phyloP scores from a whole-genome alignment of 2,329 filamentous ascomycete genomes.

The Metarhizium guizhouense region DNA sequence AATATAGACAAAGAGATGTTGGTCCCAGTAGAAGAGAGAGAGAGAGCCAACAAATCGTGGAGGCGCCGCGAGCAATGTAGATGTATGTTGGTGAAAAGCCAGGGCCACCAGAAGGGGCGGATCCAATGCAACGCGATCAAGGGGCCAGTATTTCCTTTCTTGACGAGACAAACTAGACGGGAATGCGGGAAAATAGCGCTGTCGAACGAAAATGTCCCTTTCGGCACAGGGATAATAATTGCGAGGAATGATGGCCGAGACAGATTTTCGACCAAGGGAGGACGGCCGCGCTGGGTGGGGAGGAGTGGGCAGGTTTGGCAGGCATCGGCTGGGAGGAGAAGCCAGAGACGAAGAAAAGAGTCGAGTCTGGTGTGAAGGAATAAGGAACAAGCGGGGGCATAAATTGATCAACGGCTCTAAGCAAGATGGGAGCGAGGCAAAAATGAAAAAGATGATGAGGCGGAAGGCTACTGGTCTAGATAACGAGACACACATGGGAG shows the following conservation, averaged over 20 bases:
- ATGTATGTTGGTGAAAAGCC: slow-evolving; percentile 4
- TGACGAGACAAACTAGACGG: neutral
- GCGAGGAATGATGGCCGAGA: slow-evolving; percentile 28
- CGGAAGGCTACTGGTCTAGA: neutral
- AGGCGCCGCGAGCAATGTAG: slow-evolving; percentile 2
- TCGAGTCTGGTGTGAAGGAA: neutral
- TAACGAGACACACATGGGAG: neutral
- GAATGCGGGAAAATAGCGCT: slow-evolving; percentile 9
- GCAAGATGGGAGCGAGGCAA: neutral
- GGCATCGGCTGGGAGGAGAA: neutral
- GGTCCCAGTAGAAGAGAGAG: neutral
- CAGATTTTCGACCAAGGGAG: slow-evolving; percentile 15
- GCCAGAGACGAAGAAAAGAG: neutral
- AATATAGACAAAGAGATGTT: slow-evolving; percentile 1
- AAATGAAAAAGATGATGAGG: neutral
- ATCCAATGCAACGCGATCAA: slow-evolving; percentile 5
- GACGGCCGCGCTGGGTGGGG: neutral
- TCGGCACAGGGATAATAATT: slow-evolving; percentile 19
- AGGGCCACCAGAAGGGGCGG: slow-evolving; percentile 3
- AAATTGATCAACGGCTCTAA: neutral
- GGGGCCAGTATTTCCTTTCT: slow-evolving; percentile 2
- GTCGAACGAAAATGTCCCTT: slow-evolving; percentile 13
- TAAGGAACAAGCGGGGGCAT: neutral
- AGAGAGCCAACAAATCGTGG: neutral
- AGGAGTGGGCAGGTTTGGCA: neutral